Evolutionary conservation across 2,329 filamentous ascomycete species (phyloP), one percentile per base, ranked within the genome.

Genomic region (Diaporthe citri): DNA sequence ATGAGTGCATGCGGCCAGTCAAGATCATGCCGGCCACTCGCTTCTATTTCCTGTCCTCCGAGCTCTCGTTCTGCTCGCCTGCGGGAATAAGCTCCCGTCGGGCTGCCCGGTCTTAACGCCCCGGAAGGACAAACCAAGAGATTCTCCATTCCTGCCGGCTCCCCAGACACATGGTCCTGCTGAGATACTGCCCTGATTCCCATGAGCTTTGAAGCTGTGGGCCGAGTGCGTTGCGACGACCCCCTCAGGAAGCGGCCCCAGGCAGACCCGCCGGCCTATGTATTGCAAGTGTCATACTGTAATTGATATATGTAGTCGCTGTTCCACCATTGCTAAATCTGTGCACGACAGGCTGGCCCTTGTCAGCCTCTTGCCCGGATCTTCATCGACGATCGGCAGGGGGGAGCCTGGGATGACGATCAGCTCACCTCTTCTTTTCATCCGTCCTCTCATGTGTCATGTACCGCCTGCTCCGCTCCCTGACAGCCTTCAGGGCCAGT

Each of bases 321-420:
- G 62, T 36, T 36, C 62, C 31, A 48, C 62, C 31, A 3, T 7
- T 51, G 62, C 62, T 52, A 67, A 52, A 39, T 39, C 36, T 39
- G 7, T 13, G 64, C 22, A 39, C 59, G 7, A 12, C 64, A 52
- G 64, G 64, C 46, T 39, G 46, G 64, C 64, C 64, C 64, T 55
- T 67, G 64, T 67, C 64, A 55, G 31, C 64, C n/a, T 52, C 46
- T 67, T 67, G 64, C 48, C 64, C 64, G 64, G 46, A 52, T 67
- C 64, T 67, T 28, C 64, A 39, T 67, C n/a, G 62, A 39, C 62
- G 46, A 67, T 67, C 62, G 62, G 62, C 62, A n/a, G 46, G 52
- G 62, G 62, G 62, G 62, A 31, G 31, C 62, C 62, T 67, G 62
- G 62, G 62, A 67, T 39, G 62, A 67, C 46, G 31, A 67, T 67